phyloP scores from a whole-genome alignment of 2,329 filamentous ascomycete genomes.

The Colletotrichum spinosum region DNA sequence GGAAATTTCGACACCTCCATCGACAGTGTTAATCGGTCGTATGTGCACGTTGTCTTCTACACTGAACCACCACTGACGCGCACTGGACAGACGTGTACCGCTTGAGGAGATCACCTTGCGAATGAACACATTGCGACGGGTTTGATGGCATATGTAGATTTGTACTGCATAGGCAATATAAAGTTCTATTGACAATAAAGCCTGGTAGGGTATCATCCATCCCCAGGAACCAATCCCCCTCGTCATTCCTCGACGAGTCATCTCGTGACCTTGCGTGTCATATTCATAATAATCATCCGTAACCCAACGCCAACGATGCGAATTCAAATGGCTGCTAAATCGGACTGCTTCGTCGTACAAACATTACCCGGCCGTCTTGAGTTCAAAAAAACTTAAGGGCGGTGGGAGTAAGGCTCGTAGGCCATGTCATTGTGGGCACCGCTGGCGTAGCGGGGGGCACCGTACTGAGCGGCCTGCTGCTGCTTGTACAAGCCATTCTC shows the following conservation, averaged over 20 bases:
- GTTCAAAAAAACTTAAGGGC: slow-evolving; percentile 51
- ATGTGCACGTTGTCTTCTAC: slow-evolving; percentile 14
- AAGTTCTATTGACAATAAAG: slow-evolving; percentile 28
- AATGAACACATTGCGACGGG: no score
- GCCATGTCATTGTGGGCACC: slow-evolving; percentile 63
- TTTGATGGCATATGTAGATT: not conserved
- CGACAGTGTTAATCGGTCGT: slow-evolving; percentile 18
- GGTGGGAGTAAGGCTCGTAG: slow-evolving; percentile 74
- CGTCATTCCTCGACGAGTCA: slow-evolving; percentile 11
- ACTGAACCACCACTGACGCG: not conserved
- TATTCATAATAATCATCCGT: slow-evolving; percentile 27
- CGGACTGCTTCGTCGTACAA: slow-evolving; percentile 8
- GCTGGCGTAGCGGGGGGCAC: slow-evolving; percentile 53
- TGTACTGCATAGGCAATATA: slow-evolving; percentile 25
- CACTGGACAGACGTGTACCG: no score
- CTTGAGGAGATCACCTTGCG: no score
- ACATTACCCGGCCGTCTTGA: slow-evolving; percentile 1
- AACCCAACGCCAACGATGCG: slow-evolving; percentile 36
- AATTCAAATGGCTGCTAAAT: slow-evolving; percentile 23
- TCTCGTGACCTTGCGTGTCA: slow-evolving; percentile 24
- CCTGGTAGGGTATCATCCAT: slow-evolving; percentile 36
- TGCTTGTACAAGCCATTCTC: slow-evolving; percentile 55
- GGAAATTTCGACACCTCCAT: slow-evolving; percentile 29
- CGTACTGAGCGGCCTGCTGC: slow-evolving; percentile 46
- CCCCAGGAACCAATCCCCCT: slow-evolving; percentile 16